These are phyloP conservation scores for Aspergillus spinulosporus DNA, from an alignment of 2,329 filamentous ascomycete species.

Conservation along the genomic window DNA sequence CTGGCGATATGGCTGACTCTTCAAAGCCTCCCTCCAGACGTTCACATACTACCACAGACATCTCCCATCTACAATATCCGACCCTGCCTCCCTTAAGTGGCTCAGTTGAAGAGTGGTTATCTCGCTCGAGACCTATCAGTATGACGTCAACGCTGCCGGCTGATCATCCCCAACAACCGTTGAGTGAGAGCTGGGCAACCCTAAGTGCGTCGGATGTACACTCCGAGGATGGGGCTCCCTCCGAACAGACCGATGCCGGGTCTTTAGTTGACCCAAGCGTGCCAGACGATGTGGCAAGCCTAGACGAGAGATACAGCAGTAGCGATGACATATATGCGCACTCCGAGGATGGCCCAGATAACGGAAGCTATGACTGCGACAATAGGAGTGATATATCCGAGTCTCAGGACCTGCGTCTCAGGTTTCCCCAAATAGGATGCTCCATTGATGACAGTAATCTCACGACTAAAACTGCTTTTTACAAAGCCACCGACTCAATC, in stretches of 20 bases:
- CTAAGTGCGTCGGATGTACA: constrained; percentile 46
- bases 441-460: constrained; percentile 39
- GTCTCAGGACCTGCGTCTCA: constrained; percentile 32
- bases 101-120: constrained; percentile 45
- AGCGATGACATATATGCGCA: constrained; percentile 38
- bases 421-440: constrained; percentile 29
- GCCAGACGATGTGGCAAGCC: constrained; percentile 48
- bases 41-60: constrained; percentile 27
- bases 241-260: constrained; percentile 45
- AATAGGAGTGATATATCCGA: constrained; percentile 30
- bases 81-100: constrained; percentile 41
- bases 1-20: constrained; percentile 40
- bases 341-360: constrained; percentile 31
- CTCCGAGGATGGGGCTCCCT: constrained; percentile 47
- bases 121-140: constrained; percentile 41
- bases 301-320: constrained; percentile 40
- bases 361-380: constrained; percentile 29
- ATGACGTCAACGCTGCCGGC: constrained; percentile 40
- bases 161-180: constrained; percentile 31
- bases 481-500: constrained; percentile 39
- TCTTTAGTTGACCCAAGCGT: constrained; percentile 46
- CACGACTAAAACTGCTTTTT: constrained; percentile 36
- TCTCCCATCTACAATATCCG: constrained; percentile 41
- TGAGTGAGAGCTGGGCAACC: constrained; percentile 51
- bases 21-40: constrained; percentile 34